Evolutionary conservation across 169 alveolate genomes (phyloP).

Genomic region (Plasmodium vinckei): DNA sequence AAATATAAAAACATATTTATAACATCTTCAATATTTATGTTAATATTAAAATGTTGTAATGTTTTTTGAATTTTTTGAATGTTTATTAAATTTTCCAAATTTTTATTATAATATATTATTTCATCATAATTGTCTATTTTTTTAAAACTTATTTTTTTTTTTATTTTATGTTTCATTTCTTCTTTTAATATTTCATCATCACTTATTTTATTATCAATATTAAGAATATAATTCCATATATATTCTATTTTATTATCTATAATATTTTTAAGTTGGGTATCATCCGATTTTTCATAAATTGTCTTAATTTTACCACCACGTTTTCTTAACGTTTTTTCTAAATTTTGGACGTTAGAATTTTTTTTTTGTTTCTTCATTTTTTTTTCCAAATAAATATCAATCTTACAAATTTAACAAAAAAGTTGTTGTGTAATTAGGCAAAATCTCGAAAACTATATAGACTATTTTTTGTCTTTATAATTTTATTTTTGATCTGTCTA

Average conservation of each 20-base stretch:
- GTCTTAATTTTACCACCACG: conserved; percentile 63
- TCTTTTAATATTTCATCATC: conserved; percentile 52
- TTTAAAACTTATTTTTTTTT: conserved; percentile 35
- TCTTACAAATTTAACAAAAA: too few relatives aligned
- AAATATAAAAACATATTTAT: conserved; percentile 54
- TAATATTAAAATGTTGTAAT: conserved; percentile 50
- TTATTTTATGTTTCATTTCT: conserved; percentile 61
- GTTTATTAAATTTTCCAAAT: conserved; percentile 34
- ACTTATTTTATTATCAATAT: conserved; percentile 58
- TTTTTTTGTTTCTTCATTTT: conserved; percentile 22
- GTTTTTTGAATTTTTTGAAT: conserved; percentile 57
- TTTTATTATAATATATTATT: conserved; percentile 67
- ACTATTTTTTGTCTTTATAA: too few relatives aligned
- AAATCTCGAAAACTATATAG: too few relatives aligned
- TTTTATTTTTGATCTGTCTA: too few relatives aligned
- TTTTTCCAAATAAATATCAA: neutral
- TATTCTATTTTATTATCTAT: conserved; percentile 55
- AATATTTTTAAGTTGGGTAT: conserved; percentile 18
- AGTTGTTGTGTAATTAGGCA: too few relatives aligned
- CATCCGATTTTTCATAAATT: conserved; percentile 42
- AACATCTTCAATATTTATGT: conserved; percentile 55
- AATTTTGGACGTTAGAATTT: neutral
- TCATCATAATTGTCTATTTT: conserved; percentile 41
- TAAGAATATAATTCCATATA: conserved; percentile 63
- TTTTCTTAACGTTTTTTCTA: conserved; percentile 54